These are phyloP conservation scores for Lycium barbarum DNA, from an alignment of 257 asterid genomes.

Conservation along the genomic window DNA sequence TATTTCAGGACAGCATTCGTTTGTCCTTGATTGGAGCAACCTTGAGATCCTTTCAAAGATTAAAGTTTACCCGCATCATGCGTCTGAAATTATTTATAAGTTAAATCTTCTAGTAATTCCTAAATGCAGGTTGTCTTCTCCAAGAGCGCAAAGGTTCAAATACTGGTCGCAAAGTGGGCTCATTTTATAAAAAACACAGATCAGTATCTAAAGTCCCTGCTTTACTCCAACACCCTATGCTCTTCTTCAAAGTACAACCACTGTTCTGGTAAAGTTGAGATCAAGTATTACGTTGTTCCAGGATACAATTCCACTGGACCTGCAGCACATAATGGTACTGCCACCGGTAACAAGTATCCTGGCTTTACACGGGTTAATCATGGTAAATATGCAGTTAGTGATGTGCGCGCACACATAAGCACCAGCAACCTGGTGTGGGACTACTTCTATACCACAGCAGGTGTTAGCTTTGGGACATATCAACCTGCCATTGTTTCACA, in stretches of 20 bases:
- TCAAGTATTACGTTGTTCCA: constrained; percentile 76
- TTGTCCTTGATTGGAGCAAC: background rate
- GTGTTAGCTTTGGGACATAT: constrained; percentile 83
- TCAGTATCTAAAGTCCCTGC: constrained; percentile 68
- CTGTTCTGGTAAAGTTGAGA: constrained; percentile 76
- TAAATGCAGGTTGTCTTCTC: constrained; percentile 67
- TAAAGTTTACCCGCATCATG: constrained; percentile 22
- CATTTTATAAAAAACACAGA: constrained; percentile 74
- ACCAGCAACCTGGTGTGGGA: constrained; percentile 92
- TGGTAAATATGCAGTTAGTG: constrained; percentile 84
- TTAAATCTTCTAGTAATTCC: background rate
- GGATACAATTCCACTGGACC: constrained; percentile 85
- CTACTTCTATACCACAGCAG: constrained; percentile 76
- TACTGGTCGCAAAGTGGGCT: constrained; percentile 80
- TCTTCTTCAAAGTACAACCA: constrained; percentile 66
- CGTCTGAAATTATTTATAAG: background rate
- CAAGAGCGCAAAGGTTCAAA: constrained; percentile 68
- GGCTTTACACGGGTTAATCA: constrained; percentile 83
- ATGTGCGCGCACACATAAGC: constrained; percentile 76
- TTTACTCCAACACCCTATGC: constrained; percentile 74
- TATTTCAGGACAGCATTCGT: background rate
- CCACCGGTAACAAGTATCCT: constrained; percentile 67
- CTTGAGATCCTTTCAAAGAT: background rate
- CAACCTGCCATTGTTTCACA: constrained; percentile 65
- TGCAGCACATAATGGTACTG: constrained; percentile 51